Percentiles rank a stretch among this genome's conserved stretches.
phyloP scores from a whole-genome alignment of 495 filamentous ascomycete genomes.

The Penicillium macrosclerotiorum region DNA sequence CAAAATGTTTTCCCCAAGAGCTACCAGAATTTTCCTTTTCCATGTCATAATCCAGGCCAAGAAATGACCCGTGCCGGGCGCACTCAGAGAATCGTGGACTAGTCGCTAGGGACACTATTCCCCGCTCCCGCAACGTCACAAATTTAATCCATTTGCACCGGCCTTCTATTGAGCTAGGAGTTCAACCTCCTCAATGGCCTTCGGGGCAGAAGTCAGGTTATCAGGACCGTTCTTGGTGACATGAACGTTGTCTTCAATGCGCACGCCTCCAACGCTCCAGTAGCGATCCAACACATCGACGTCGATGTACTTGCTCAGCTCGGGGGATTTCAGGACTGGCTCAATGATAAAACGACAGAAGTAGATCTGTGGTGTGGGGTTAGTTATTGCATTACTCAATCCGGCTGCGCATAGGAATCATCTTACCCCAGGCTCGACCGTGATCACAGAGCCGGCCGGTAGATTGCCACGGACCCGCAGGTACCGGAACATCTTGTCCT shows the following conservation, averaged over 20 bases:
- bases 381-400: too few relatives aligned
- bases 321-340: conserved; percentile 69
- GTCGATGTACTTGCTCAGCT: conserved; percentile 72
- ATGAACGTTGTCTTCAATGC: conserved; percentile 73
- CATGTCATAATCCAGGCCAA: neutral
- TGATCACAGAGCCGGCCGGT: conserved; percentile 76
- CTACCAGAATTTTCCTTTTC: too few relatives aligned
- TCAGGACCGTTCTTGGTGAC: conserved; percentile 74
- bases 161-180: conserved; percentile 27
- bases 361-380: conserved; percentile 56
- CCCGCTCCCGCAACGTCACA: neutral
- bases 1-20: neutral
- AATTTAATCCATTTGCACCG: neutral
- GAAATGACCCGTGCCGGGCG: too few relatives aligned
- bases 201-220: conserved; percentile 77
- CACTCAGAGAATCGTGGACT: too few relatives aligned
- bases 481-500: conserved; percentile 81
- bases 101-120: too few relatives aligned
- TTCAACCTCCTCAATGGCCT: conserved; percentile 71
- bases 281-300: conserved; percentile 70
- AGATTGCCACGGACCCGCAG: conserved; percentile 75
- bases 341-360: conserved; percentile 93
- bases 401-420: neutral
- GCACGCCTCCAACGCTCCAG: conserved; percentile 87
- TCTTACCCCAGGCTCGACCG: conserved; percentile 83